Percentiles rank a stretch among this genome's conserved stretches.
phyloP scores from a whole-genome alignment of 352 stramenopile genomes.

The Phytopythium aichiense region DNA sequence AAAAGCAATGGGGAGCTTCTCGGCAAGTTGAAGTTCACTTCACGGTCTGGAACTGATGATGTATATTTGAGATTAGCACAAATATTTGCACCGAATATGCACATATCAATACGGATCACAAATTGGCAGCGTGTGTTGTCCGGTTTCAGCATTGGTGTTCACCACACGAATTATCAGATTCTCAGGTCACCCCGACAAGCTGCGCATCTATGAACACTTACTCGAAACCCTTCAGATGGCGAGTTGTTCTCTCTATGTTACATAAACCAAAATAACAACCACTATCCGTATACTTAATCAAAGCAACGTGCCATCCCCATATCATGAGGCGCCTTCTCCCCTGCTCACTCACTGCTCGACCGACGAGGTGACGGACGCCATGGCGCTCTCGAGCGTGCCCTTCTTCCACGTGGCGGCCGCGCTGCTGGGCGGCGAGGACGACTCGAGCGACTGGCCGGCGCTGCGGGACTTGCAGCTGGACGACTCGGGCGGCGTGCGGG shows the following conservation, averaged over 20 bases:
- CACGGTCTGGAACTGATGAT: not conserved
- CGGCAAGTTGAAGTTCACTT: not conserved
- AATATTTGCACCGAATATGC: not conserved
- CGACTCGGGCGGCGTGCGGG: not conserved
- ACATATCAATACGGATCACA: not conserved
- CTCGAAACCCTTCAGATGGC: not conserved
- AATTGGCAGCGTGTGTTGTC: not conserved
- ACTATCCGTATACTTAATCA: not conserved
- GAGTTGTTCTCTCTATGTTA: not conserved
- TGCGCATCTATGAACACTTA: not conserved
- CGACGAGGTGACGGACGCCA: not conserved
- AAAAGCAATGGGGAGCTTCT: too few relatives aligned
- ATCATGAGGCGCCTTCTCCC: not conserved
- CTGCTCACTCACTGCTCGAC: not conserved
- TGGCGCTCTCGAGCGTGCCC: slow-evolving; percentile 2
- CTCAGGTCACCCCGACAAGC: not conserved
- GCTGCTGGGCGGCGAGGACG: slow-evolving; percentile 1
- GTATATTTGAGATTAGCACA: not conserved
- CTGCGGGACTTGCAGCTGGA: slow-evolving; percentile 6
- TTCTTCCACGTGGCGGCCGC: not conserved
- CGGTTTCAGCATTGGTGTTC: not conserved
- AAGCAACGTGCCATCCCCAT: not conserved
- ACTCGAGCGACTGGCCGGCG: not conserved
- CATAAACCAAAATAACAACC: not conserved
- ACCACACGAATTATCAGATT: not conserved